A percentile compares a stretch with the other conserved stretches of the same genome.
phyloP scores from a whole-genome alignment of 257 asterid species.

The Solanum phureja region DNA sequence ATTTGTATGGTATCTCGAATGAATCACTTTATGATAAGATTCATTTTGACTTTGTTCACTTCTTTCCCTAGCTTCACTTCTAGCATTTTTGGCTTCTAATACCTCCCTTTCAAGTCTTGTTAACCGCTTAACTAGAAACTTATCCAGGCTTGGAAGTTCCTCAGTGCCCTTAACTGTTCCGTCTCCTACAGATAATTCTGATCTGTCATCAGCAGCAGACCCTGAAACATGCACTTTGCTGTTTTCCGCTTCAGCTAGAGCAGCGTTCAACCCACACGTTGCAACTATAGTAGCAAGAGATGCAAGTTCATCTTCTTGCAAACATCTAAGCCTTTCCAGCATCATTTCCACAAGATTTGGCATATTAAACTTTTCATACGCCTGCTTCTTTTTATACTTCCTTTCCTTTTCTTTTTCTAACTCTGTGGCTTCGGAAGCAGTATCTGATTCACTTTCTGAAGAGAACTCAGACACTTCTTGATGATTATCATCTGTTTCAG shows the following conservation, averaged over 20 bases:
- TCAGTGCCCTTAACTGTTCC: constrained; percentile 11
- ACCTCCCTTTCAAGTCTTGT: constrained; percentile 92
- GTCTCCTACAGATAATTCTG: constrained; percentile 21
- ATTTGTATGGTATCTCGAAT: background rate
- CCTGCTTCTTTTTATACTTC: constrained; percentile 21
- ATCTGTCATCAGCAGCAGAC: background rate
- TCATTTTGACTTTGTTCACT: constrained; percentile 18
- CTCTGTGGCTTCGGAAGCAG: constrained; percentile 22
- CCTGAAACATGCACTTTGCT: constrained; percentile 10
- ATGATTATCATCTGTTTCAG: constrained; percentile 41
- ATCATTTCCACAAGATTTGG: constrained; percentile 50
- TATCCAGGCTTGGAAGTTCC: constrained; percentile 71
- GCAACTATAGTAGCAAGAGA: constrained; percentile 97
- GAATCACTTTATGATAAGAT: constrained; percentile 1
- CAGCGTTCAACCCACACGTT: constrained; percentile 82
- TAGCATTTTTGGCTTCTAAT: constrained; percentile 67
- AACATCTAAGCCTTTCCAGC: constrained; percentile 66
- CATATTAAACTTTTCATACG: constrained; percentile 27
- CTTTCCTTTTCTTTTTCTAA: constrained; percentile 2
- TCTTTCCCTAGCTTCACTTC: constrained; percentile 32
- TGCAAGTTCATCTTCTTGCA: constrained; percentile 80
- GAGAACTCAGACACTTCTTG: constrained; percentile 19
- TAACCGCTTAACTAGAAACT: constrained; percentile 72
- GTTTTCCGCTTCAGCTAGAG: constrained; percentile 40
- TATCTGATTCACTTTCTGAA: constrained; percentile 52